These are phyloP conservation scores for Mallotus nudiflorus DNA, from an alignment of 345 rosid genomes.

Conservation along the genomic window DNA sequence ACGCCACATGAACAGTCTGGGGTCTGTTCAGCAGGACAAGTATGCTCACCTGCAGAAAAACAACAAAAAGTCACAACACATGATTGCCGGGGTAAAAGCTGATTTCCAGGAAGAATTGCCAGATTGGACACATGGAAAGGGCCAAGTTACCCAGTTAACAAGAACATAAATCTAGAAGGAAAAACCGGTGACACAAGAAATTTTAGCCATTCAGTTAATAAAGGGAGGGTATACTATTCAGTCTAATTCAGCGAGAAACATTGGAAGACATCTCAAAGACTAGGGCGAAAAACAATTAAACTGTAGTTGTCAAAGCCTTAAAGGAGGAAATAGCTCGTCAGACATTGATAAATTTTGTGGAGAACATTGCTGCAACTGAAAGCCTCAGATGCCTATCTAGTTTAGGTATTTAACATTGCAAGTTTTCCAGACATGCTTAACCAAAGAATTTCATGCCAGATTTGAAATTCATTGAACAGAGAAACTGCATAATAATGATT, in stretches of 20 bases:
- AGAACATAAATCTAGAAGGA: neutral
- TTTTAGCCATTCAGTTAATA: too few species aligned
- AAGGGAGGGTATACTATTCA: too few species aligned
- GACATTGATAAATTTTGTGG: neutral
- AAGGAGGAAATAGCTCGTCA: neutral
- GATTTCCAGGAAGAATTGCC: too few species aligned
- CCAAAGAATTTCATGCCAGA: too few species aligned
- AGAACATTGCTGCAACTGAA: neutral
- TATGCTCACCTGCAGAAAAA: conserved; percentile 60
- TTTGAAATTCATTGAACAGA: too few species aligned
- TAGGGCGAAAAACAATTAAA: neutral
- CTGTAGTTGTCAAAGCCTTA: neutral
- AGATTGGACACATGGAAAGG: too few species aligned
- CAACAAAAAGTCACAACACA: neutral
- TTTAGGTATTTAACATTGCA: too few species aligned
- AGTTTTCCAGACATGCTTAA: neutral
- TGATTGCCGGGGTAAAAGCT: neutral
- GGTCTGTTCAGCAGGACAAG: conserved; percentile 69
- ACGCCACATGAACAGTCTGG: conserved; percentile 43
- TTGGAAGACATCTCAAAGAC: neutral
- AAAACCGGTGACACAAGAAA: too few species aligned
- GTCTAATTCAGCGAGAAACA: neutral
- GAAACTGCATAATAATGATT: neutral
- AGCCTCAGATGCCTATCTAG: too few species aligned
- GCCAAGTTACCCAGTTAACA: too few species aligned